Percentiles rank a stretch among this genome's conserved stretches.
Evolutionary conservation across 2,329 filamentous ascomycete genomes (phyloP).

Genomic region (Colletotrichum caudatum): DNA sequence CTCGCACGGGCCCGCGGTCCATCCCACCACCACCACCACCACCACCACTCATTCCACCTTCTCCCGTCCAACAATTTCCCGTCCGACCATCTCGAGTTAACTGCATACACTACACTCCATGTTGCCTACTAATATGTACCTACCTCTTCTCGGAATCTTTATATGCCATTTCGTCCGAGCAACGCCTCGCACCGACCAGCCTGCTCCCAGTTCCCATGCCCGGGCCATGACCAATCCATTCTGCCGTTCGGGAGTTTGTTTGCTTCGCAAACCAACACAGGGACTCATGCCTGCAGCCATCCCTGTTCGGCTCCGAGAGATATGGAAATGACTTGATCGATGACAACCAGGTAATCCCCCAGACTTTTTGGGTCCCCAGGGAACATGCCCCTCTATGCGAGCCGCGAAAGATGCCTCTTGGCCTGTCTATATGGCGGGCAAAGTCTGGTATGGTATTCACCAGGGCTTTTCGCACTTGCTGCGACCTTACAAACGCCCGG

Average conservation of each 20-base stretch:
- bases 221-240: background rate
- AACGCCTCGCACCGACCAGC: background rate
- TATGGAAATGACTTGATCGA: background rate
- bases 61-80: slow-evolving; percentile 7
- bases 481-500: slow-evolving; percentile 13
- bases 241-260: background rate
- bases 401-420: background rate
- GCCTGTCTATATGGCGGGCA: background rate
- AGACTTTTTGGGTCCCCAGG: background rate
- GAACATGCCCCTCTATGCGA: background rate
- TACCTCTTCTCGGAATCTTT: slow-evolving; percentile 24
- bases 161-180: slow-evolving; percentile 35
- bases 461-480: too few species aligned
- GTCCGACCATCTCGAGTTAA: too few species aligned
- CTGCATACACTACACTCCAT: too few species aligned
- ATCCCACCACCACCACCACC: slow-evolving; percentile 24
- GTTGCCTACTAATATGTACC: background rate
- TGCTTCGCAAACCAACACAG: slow-evolving; percentile 1
- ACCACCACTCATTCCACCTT: slow-evolving; percentile 11
- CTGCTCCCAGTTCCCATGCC: background rate
- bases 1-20: slow-evolving; percentile 37
- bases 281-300: background rate
- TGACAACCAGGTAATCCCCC: background rate
- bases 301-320: background rate
- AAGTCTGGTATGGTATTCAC: background rate